These are phyloP conservation scores for Bisporella sp. DNA, from an alignment of 2,329 filamentous ascomycete species.

Conservation along the genomic window DNA sequence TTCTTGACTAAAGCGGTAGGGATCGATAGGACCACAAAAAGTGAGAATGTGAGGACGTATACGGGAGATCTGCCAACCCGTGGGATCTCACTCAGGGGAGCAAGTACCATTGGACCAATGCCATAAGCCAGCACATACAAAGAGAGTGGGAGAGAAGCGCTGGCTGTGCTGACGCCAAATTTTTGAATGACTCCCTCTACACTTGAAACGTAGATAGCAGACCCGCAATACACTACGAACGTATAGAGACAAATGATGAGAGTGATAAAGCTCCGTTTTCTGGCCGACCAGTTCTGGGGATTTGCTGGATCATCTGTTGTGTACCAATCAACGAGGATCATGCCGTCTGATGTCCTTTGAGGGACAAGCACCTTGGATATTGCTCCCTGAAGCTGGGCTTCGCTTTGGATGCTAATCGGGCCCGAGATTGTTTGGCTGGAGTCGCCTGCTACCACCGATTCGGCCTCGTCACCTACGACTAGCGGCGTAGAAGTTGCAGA, in stretches of 20 bases:
- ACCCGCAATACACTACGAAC: conserved; percentile 49
- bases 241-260: conserved; percentile 49
- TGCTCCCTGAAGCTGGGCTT: not conserved
- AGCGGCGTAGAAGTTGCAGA: not conserved
- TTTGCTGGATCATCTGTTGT: conserved; percentile 47
- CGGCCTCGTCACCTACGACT: not conserved
- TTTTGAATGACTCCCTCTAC: conserved; percentile 40
- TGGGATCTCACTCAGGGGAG: conserved; percentile 60
- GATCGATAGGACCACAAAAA: conserved; percentile 62
- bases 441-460: no score
- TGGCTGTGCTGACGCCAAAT: conserved; percentile 45
- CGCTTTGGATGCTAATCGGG: not conserved
- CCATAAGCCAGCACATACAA: conserved; percentile 60
- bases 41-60: conserved; percentile 59
- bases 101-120: conserved; percentile 57
- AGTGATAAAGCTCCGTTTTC: conserved; percentile 35
- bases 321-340: conserved; percentile 48
- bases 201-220: conserved; percentile 41
- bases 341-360: conserved; percentile 35
- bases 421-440: conserved; percentile 21
- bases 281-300: conserved; percentile 46
- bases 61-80: conserved; percentile 59
- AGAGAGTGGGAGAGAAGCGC: conserved; percentile 50
- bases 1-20: conserved; percentile 57
- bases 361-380: conserved; percentile 19